Base-by-base conservation (phyloP, 75 land plant genomes). In the Pseudotsuga menziesii region DNA sequence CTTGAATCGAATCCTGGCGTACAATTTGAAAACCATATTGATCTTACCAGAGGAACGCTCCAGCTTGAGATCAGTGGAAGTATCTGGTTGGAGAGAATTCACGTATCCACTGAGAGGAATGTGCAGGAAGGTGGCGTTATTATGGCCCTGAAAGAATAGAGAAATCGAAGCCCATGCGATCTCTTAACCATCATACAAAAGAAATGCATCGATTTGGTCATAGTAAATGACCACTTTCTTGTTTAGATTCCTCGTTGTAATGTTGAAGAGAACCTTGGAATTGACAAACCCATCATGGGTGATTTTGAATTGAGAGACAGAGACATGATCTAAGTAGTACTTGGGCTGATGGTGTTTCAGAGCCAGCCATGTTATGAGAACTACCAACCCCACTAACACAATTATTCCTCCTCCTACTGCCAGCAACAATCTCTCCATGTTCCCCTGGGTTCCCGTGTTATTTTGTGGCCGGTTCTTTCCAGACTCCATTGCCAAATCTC, bases 161-260 rank as follows among this genome's bases (percentile, higher is more conserved):
- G 57, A 23, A 6, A 57, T 13, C 27, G 56, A 66, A 0, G 32
- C 72, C 1, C 22, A 55, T 0, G 82, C 87, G 41, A 88, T 36
- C 56, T 75, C 61, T n/a, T 76, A 58, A 4, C 57, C 82, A 1
- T 48, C 77, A 35, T 78, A 82, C 59, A 70, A 58, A 0, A 82
- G 64, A 3, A 56, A 20, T 52, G 78, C 70, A 2, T 16, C 70
- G 48, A 85, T 29, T 20, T 27, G 25, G 54, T 85, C 84, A 75
- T 88, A 88, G 82, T 74, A 77, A 61, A 85, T 57, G 19, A 72
- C 76, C 2, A 85, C 57, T 27, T 57, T 56, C 61, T 62, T 63
- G 81, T 88, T 88, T 14, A 57, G 82, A 59, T 88, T 88, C 67
- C 75, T 15, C 35, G 82, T 56, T 9, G 41, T 23, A 9, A 88